These are phyloP conservation scores for Phellopilus nigrolimitatus DNA, from an alignment of 1,284 basidiomycete genomes.

Conservation along the genomic window DNA sequence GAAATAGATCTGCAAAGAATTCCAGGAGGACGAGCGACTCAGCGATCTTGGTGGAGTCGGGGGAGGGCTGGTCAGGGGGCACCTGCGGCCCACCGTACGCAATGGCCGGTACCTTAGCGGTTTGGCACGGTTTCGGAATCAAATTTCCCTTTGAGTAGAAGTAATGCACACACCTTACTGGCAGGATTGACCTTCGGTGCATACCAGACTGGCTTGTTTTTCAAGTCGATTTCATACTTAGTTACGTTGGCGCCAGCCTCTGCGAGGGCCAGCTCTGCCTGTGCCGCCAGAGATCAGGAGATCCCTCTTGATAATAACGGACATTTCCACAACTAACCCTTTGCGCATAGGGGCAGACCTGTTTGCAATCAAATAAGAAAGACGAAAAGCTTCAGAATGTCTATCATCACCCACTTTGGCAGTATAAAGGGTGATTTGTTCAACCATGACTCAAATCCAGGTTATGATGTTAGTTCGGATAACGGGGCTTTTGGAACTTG, in stretches of 20 bases:
- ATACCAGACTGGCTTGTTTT: constrained; percentile 64
- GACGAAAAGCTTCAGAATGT: no score
- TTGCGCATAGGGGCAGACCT: constrained; percentile 47
- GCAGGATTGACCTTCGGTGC: constrained; percentile 56
- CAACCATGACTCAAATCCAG: constrained; percentile 2
- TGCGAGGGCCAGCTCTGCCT: constrained; percentile 55
- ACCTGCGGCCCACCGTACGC: constrained; percentile 54
- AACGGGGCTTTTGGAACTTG: not conserved
- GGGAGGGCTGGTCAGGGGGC: constrained; percentile 47
- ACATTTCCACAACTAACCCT: no score
- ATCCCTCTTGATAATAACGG: no score
- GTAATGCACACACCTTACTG: constrained; percentile 44
- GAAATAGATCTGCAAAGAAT: constrained; percentile 54
- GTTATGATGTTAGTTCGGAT: not conserved
- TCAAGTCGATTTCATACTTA: constrained; percentile 49
- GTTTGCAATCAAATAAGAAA: not conserved
- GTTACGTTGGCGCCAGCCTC: constrained; percentile 48
- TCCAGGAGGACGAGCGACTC: constrained; percentile 62
- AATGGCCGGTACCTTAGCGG: constrained; percentile 44
- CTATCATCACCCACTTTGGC: constrained; percentile 34
- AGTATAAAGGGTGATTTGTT: constrained; percentile 44
- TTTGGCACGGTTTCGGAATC: no score
- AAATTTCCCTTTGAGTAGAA: no score
- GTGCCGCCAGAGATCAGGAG: constrained; percentile 9
- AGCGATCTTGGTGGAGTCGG: constrained; percentile 51